Evolutionary conservation across 129 eudicot species (phyloP), one percentile per base, ranked within the genome.

Genomic region (Lactuca sativa): DNA sequence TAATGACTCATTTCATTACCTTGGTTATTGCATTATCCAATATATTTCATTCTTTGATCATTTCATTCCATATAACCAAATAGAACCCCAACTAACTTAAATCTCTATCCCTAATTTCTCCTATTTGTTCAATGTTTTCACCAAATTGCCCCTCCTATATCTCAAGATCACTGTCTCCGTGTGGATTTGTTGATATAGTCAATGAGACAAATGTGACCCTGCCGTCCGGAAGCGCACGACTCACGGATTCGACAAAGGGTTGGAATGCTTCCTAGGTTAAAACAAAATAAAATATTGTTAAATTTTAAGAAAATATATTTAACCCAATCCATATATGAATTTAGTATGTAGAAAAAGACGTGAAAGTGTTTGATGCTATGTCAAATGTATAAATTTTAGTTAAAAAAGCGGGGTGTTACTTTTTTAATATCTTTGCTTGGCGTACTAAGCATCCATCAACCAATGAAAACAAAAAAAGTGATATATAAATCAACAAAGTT

Each of bases 331-430:
- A 44, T 31, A 66, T 59, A 47, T 59, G n/a, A 48, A 16, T 70
- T 9, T 59, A 25, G 37, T 59, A 7, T n/a, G 33, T n/a, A 5
- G 37, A 59, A 33, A 59, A 59, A 12, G 38, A 59, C 43, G 5
- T 32, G 17, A 12, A 59, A 34, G 13, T 61, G 49, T 64, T 41
- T 41, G 56, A 53, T 69, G 56, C 40, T 69, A 18, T 44, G 74
- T 56, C 14, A 21, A 69, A 69, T 3, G 70, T 65, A 48, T 65
- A 7, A 44, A 44, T 65, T 36, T 38, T 61, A 51, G 69, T 64
- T 55, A 40, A 64, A 73, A 62, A 74, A 64, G 58, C 71, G 11
- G 9, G 49, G 31, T 74, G 57, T 74, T 48, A 12, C 32, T 59
- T 10, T 47, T 58, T 34, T 57, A 16, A 57, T 31, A 11, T 44